Conservation (phyloP, 345 rosid species). For the Murraya koenigii region DNA sequence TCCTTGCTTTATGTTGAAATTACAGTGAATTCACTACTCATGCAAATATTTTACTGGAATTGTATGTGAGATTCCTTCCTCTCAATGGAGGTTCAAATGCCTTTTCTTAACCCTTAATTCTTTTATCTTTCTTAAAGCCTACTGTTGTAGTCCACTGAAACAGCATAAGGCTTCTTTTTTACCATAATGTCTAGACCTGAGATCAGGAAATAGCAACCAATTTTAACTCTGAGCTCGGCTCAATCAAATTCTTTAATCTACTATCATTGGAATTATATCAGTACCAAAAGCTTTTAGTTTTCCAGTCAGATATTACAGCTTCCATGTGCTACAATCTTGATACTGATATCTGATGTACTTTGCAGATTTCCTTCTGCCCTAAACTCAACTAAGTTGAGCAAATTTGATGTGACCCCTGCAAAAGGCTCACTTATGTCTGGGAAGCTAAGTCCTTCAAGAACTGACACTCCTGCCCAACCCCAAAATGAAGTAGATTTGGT, state of each 20-base stretch:
- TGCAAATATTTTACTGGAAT: background rate
- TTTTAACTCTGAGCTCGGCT: background rate
- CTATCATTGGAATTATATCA: background rate
- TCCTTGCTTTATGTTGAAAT: conserved; percentile 8
- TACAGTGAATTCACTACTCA: background rate
- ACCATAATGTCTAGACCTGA: background rate
- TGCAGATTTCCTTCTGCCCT: conserved; percentile 71
- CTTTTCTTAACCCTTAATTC: background rate
- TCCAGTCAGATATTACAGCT: background rate
- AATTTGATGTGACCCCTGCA: conserved; percentile 60
- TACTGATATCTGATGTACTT: conserved; percentile 14
- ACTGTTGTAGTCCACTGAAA: background rate
- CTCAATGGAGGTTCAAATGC: background rate
- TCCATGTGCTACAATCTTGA: background rate
- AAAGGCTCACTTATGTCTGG: conserved; percentile 53
- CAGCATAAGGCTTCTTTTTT: background rate
- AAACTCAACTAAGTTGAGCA: conserved; percentile 54
- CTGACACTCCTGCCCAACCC: conserved; percentile 39
- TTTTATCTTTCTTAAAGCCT: background rate
- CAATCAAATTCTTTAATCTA: background rate
- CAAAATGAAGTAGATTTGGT: conserved; percentile 66
- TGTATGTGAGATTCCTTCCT: background rate
- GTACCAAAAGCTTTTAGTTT: background rate
- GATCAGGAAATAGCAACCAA: background rate
- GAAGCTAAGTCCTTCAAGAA: conserved; percentile 47